phyloP scores from a whole-genome alignment of 371 early-diverging fungal species.

The Sporodiniella umbellata region DNA sequence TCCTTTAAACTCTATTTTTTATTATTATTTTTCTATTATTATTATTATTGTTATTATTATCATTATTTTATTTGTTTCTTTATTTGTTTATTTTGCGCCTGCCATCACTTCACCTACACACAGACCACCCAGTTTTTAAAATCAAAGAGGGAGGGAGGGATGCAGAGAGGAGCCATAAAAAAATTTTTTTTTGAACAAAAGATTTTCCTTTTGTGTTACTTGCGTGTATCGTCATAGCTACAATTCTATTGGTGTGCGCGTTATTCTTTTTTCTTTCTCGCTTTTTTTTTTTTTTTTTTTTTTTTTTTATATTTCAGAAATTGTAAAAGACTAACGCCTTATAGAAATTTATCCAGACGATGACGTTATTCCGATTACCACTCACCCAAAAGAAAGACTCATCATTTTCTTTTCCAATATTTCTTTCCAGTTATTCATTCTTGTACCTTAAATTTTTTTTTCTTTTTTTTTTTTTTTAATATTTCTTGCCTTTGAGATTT shows the following conservation, averaged over 20 bases:
- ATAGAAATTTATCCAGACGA: neutral
- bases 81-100: too few species aligned
- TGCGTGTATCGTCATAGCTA: neutral
- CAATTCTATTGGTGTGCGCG: neutral
- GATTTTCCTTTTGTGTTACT: neutral
- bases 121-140: neutral
- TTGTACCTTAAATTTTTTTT: neutral
- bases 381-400: neutral
- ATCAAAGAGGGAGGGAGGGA: neutral
- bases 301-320: neutral
- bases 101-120: too few species aligned
- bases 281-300: neutral
- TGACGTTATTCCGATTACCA: neutral
- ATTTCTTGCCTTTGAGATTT: too few species aligned
- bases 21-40: too few species aligned
- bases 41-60: too few species aligned
- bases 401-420: neutral
- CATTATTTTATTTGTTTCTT: too few species aligned
- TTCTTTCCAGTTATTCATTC: too few species aligned
- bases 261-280: too few species aligned
- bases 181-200: neutral
- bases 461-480: neutral
- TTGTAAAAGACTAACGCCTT: neutral
- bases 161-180: neutral
- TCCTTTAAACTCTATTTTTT: too few species aligned